phyloP scores from a whole-genome alignment of 2,329 filamentous ascomycete genomes.

The Cladosporium colombiae region DNA sequence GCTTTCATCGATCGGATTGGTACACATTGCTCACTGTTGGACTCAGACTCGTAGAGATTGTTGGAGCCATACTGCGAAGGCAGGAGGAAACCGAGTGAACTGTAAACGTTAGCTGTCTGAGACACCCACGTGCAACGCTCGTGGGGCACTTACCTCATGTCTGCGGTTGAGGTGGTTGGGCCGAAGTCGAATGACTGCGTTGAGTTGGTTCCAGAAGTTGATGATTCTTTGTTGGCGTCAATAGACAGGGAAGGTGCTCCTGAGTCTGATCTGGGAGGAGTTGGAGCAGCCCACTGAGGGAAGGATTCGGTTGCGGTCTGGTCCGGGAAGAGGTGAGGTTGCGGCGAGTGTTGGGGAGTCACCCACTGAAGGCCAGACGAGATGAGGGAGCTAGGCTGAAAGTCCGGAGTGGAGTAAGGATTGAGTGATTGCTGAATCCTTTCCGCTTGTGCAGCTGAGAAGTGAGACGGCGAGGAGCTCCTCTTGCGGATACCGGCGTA shows the following conservation, averaged over 20 bases:
- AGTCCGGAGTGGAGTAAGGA: constrained; percentile 14
- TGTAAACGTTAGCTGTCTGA: constrained; percentile 20
- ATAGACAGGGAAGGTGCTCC: constrained; percentile 34
- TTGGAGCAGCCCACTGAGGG: constrained; percentile 36
- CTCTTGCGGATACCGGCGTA: constrained; percentile 17
- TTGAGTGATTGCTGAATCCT: constrained; percentile 15
- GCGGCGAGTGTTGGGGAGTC: constrained; percentile 37
- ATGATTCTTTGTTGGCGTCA: constrained; percentile 32
- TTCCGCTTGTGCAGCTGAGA: constrained; percentile 18
- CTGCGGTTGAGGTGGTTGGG: constrained; percentile 31
- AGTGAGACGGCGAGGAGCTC: constrained; percentile 19
- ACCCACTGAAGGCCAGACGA: constrained; percentile 31
- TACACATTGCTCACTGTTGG: constrained; percentile 31
- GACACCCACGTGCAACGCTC: not conserved
- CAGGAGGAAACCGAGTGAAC: constrained; percentile 39
- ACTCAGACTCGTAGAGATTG: constrained; percentile 33
- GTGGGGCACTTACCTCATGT: constrained; percentile 36
- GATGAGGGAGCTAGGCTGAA: constrained; percentile 16
- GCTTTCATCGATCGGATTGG: not conserved
- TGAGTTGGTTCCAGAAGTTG: constrained; percentile 26
- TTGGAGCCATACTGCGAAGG: constrained; percentile 38
- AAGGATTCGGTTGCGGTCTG: constrained; percentile 30
- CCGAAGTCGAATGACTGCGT: constrained; percentile 32
- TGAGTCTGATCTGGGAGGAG: constrained; percentile 38
- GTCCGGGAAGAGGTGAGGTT: constrained; percentile 32